A percentile compares a stretch with the other conserved stretches of the same genome.
These are phyloP conservation scores for Hypericum androsaemum DNA, from an alignment of 345 rosid species.

Conservation along the genomic window DNA sequence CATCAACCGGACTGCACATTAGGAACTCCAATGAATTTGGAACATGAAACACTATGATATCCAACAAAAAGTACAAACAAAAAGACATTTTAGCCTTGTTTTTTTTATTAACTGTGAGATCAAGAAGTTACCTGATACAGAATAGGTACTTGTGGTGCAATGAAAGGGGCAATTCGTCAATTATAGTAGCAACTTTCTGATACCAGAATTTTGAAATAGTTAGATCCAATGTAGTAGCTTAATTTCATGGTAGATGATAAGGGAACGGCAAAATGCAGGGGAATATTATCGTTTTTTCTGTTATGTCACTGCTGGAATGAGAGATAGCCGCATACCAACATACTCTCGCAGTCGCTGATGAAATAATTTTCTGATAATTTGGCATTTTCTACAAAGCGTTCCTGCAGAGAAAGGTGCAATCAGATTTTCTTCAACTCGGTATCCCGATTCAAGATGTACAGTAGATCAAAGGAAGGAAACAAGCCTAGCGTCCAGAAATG, in stretches of 20 bases:
- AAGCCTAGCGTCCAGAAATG: conserved; percentile 35
- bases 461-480: conserved; percentile 71
- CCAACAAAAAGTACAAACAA: too few species aligned
- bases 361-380: conserved; percentile 76
- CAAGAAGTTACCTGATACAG: conserved; percentile 51
- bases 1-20: conserved; percentile 73
- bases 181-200: conserved; percentile 65
- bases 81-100: too few species aligned
- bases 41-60: not conserved
- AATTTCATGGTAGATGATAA: too few species aligned
- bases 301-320: not conserved
- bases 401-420: conserved; percentile 33
- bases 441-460: conserved; percentile 18
- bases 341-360: conserved; percentile 63
- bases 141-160: conserved; percentile 77
- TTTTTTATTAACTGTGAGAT: conserved; percentile 6
- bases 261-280: too few species aligned
- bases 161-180: conserved; percentile 70
- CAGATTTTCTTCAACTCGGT: not conserved
- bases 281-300: too few species aligned
- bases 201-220: conserved; percentile 10
- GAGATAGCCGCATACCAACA: conserved; percentile 39
- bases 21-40: conserved; percentile 12
- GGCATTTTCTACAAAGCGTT: conserved; percentile 71
- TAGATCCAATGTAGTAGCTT: not conserved